Evolutionary conservation across 768 basidiomycete genomes (phyloP).

Genomic region (Nidularia sp.): DNA sequence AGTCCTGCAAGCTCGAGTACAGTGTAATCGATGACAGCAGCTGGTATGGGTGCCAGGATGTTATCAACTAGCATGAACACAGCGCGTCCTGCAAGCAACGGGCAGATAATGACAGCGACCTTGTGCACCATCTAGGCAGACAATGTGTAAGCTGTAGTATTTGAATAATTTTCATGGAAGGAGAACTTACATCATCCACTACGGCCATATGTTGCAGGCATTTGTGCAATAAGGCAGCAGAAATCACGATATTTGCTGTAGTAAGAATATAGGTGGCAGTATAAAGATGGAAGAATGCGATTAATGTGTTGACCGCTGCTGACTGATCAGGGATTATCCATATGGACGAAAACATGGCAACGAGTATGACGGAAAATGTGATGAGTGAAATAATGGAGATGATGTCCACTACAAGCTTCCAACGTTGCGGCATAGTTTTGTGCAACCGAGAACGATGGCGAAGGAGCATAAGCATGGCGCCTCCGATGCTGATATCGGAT

Average conservation of each 20-base stretch:
- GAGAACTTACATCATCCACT: too few species aligned
- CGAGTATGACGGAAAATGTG: neutral
- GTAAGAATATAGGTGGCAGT: too few species aligned
- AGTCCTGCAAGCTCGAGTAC: neutral
- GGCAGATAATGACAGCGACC: neutral
- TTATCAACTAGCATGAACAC: neutral
- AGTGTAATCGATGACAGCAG: neutral
- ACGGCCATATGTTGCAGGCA: too few species aligned
- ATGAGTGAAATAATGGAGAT: neutral
- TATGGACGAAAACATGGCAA: neutral
- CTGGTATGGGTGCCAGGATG: neutral
- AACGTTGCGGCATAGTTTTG: neutral
- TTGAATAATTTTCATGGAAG: too few species aligned
- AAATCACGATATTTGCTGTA: too few species aligned
- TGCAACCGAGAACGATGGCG: neutral
- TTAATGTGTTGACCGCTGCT: too few species aligned
- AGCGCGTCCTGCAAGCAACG: neutral
- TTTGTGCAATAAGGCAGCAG: neutral
- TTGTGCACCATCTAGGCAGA: neutral
- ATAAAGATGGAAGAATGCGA: too few species aligned
- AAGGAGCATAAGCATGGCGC: neutral
- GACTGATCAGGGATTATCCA: neutral
- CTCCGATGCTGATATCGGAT: too few species aligned
- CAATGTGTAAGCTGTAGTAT: neutral
- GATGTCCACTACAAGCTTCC: neutral